Evolutionary conservation across 441 rosid genomes (phyloP).

Genomic region (Heliophila coronopifolia): DNA sequence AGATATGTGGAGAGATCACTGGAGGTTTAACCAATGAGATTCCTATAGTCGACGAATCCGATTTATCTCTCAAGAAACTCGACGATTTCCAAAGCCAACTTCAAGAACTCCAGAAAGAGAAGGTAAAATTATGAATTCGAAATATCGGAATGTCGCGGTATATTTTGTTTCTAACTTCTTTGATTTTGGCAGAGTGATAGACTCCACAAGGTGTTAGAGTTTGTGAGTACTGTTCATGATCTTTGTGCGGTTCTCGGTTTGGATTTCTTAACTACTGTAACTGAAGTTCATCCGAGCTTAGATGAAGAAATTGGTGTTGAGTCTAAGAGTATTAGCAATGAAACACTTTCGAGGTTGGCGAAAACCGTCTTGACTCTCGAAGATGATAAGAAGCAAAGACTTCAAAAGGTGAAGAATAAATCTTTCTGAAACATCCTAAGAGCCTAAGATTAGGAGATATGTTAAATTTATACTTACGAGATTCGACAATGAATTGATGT

Average conservation of each 20-base stretch:
- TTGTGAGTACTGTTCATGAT: constrained; percentile 87
- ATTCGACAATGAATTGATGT: not conserved
- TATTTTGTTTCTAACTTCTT: too few relatives aligned
- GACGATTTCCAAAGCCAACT: constrained; percentile 75
- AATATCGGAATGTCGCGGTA: too few relatives aligned
- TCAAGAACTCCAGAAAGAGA: constrained; percentile 90
- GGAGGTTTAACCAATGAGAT: constrained; percentile 53
- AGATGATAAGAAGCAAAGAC: constrained; percentile 91
- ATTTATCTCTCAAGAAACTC: constrained; percentile 68
- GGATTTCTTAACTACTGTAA: constrained; percentile 78
- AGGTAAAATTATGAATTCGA: constrained; percentile 37
- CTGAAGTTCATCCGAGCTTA: constrained; percentile 95
- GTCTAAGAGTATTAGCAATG: constrained; percentile 93
- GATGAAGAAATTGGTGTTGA: constrained; percentile 62
- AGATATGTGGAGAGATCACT: constrained; percentile 83
- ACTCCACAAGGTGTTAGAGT: constrained; percentile 80
- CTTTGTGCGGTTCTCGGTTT: constrained; percentile 89
- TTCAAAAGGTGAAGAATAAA: constrained; percentile 52
- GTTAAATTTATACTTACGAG: too few relatives aligned
- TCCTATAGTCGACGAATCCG: constrained; percentile 81
- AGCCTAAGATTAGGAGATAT: too few relatives aligned
- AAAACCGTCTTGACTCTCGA: constrained; percentile 66
- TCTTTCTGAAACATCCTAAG: constrained; percentile 5
- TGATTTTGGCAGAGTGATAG: constrained; percentile 74
- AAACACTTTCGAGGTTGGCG: constrained; percentile 72